Evolutionary conservation across 176 grass and related monocot genomes (phyloP).

Genomic region (Hordeum marinum): DNA sequence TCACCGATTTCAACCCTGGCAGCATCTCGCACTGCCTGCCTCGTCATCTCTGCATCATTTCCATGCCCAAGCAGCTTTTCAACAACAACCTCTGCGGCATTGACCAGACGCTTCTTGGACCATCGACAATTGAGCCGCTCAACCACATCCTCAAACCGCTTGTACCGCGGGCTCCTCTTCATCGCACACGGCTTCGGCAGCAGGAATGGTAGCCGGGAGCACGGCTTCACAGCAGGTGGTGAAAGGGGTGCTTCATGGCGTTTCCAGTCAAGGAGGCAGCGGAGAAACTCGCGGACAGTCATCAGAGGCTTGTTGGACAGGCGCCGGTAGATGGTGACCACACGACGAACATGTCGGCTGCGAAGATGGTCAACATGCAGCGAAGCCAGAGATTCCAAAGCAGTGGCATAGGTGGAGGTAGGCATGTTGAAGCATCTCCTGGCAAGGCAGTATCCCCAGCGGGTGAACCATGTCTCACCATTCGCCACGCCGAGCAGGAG

Average conservation of each 20-base stretch:
- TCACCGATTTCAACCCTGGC: constrained; percentile 75
- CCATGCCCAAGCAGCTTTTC: constrained; percentile 59
- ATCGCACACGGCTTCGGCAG: constrained; percentile 18
- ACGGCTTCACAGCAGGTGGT: not conserved
- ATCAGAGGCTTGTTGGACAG: constrained; percentile 47
- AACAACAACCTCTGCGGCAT: constrained; percentile 73
- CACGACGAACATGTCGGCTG: constrained; percentile 57
- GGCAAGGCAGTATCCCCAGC: constrained; percentile 79
- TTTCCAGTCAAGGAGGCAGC: constrained; percentile 76
- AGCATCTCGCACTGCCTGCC: constrained; percentile 82
- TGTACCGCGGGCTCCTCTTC: constrained; percentile 44
- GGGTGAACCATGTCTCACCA: constrained; percentile 74
- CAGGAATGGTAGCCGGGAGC: constrained; percentile 7
- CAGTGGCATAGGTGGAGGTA: constrained; percentile 35
- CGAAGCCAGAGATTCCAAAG: constrained; percentile 52
- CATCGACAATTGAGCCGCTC: constrained; percentile 57
- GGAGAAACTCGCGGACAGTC: constrained; percentile 63
- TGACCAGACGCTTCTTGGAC: constrained; percentile 60
- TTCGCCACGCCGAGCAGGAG: constrained; percentile 63
- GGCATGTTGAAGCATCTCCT: constrained; percentile 71
- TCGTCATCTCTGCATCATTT: constrained; percentile 50
- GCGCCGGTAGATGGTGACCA: constrained; percentile 49
- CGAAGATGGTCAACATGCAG: constrained; percentile 56
- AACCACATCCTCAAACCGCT: constrained; percentile 62
- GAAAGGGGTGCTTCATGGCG: constrained; percentile 28